These are phyloP conservation scores for Termitomyces sp. DNA, from an alignment of 768 basidiomycete genomes.

Conservation along the genomic window DNA sequence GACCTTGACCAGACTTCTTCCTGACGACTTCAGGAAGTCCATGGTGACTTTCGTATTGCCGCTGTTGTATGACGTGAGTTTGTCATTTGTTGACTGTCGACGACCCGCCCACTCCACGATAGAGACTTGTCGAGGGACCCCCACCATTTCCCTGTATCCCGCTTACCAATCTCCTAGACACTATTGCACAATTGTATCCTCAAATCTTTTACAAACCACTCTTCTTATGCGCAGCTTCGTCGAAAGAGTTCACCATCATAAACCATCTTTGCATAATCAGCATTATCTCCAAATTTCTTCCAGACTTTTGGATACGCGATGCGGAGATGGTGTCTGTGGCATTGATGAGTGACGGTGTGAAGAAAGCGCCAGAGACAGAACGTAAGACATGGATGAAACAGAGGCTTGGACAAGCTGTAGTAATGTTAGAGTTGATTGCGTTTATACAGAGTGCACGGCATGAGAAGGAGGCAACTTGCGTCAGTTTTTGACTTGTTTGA, in stretches of 20 bases:
- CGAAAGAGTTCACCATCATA: constrained; percentile 53
- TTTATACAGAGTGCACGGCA: constrained; percentile 40
- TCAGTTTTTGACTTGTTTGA: constrained; percentile 15
- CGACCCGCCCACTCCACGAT: constrained; percentile 28
- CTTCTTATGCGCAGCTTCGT: constrained; percentile 62
- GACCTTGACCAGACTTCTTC: constrained; percentile 36
- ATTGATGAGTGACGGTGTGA: constrained; percentile 46
- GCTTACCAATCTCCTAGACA: constrained; percentile 47
- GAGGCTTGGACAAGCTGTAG: constrained; percentile 55
- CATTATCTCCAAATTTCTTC: constrained; percentile 46
- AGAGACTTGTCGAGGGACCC: constrained; percentile 53
- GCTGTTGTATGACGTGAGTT: constrained; percentile 44
- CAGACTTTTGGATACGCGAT: constrained; percentile 63
- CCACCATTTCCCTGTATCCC: constrained; percentile 41
- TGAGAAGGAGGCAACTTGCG: constrained; percentile 33
- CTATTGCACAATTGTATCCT: constrained; percentile 47
- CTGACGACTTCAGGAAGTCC: constrained; percentile 40
- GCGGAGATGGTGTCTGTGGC: constrained; percentile 73
- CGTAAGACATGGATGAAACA: constrained; percentile 38
- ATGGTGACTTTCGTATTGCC: constrained; percentile 38
- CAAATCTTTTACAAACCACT: constrained; percentile 69
- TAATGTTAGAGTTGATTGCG: constrained; percentile 58
- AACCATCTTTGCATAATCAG: constrained; percentile 53
- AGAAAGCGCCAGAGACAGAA: constrained; percentile 8
- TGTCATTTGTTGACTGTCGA: background rate